Conservation (phyloP, 768 basidiomycete species). For the Pleurotus tuber-regium region DNA sequence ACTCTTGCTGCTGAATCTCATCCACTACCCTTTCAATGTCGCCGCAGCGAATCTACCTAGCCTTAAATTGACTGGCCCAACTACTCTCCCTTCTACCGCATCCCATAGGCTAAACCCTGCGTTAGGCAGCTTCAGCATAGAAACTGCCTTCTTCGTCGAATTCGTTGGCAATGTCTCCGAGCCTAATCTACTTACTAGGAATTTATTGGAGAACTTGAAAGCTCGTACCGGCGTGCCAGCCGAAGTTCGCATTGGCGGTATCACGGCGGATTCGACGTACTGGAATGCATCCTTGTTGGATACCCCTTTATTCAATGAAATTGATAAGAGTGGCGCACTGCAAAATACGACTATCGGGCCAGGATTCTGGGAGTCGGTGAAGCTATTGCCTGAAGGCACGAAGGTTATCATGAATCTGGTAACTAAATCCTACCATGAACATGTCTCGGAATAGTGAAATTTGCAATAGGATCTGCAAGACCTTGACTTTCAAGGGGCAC, state of each 20-base stretch:
- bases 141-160: slow-evolving; percentile 52
- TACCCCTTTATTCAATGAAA: slow-evolving; percentile 39
- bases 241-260: slow-evolving; percentile 51
- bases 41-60: slow-evolving; percentile 13
- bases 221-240: slow-evolving; percentile 42
- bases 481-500: slow-evolving; percentile 38
- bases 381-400: slow-evolving; percentile 43
- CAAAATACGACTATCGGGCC: slow-evolving; percentile 52
- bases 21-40: not conserved
- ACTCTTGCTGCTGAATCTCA: not conserved
- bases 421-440: slow-evolving; percentile 7
- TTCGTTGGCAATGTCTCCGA: slow-evolving; percentile 43
- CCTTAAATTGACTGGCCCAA: slow-evolving; percentile 37
- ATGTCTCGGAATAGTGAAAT: not conserved
- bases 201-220: slow-evolving; percentile 43
- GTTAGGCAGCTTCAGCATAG: slow-evolving; percentile 52
- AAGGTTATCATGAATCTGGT: slow-evolving; percentile 46
- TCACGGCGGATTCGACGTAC: slow-evolving; percentile 52
- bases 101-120: slow-evolving; percentile 42
- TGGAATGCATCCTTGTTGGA: slow-evolving; percentile 39
- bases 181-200: slow-evolving; percentile 42
- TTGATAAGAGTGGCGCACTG: slow-evolving; percentile 40
- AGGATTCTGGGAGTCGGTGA: slow-evolving; percentile 46
- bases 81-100: slow-evolving; percentile 40
- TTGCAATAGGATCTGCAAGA: slow-evolving; percentile 39